Evolutionary conservation across 768 basidiomycete species (phyloP).

Genomic region (Lactifluus echinatus): DNA sequence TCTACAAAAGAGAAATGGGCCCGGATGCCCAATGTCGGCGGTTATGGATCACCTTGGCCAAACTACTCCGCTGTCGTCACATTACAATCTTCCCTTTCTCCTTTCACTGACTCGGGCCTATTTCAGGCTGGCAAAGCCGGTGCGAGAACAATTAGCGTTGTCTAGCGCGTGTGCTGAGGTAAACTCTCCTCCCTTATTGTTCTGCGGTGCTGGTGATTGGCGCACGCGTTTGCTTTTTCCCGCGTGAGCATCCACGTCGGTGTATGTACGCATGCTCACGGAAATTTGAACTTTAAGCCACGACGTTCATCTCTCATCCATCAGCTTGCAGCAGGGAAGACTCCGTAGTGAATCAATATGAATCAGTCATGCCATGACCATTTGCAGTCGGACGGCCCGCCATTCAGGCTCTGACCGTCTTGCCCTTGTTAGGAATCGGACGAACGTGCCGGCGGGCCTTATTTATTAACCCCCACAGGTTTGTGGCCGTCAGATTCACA

Average conservation of each 20-base stretch:
- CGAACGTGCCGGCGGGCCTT: background rate
- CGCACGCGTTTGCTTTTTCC: background rate
- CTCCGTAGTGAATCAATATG: background rate
- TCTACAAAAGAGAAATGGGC: background rate
- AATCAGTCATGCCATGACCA: background rate
- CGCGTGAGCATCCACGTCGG: background rate
- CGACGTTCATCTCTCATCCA: background rate
- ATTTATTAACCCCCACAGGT: background rate
- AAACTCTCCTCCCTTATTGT: slow-evolving; percentile 20
- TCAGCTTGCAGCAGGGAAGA: background rate
- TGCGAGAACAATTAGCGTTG: slow-evolving; percentile 14
- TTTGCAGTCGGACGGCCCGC: background rate
- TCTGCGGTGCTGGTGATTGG: slow-evolving; percentile 7
- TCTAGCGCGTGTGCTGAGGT: slow-evolving; percentile 15
- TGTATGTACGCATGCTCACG: background rate
- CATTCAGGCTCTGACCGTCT: background rate
- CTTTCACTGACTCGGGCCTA: slow-evolving; percentile 1
- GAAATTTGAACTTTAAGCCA: slow-evolving; percentile 1
- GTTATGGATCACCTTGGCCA: background rate
- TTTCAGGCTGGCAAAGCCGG: slow-evolving; percentile 7
- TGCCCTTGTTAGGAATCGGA: background rate
- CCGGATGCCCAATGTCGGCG: background rate
- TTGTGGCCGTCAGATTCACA: slow-evolving; percentile 7
- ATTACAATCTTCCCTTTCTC: slow-evolving; percentile 11
- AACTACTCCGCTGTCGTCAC: slow-evolving; percentile 1